Base-by-base conservation (phyloP, 2,329 filamentous ascomycete genomes). In the Sporothrix globosa region DNA sequence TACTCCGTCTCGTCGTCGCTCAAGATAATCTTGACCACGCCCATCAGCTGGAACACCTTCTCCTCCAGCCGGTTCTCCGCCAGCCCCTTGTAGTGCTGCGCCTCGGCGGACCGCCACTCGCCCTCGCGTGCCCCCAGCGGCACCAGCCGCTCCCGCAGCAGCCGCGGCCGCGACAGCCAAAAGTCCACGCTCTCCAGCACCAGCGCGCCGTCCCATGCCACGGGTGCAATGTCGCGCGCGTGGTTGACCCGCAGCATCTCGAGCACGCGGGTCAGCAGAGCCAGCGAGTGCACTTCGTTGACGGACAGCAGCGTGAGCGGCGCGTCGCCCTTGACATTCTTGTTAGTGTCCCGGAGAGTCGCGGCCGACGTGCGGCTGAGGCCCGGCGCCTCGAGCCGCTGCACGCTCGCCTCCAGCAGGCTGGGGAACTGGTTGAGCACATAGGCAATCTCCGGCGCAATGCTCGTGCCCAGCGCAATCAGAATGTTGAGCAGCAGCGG, bases 351-450 rank as follows among this genome's bases (percentile, higher is more conserved):
- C 14, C 56, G 52, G 56, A 68, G 41, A 1, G 61, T 53, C 2
- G 48, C 54, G 27, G 58, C 39, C 50, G 69, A 56, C 19, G 24
- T 87, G 44, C 86, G 83, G 74, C 83, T 86, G 6, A 84, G 82
- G 0, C 85, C 80, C 27, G 87, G 83, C 46, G 87, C 82, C 76
- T 92, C 90, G 73, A 98, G 89, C 0, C 91, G 87, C 67, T 89
- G 87, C 9, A 91, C 86, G 14, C 92, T 92, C 41, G 92, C 88
- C 54, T 83, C 81, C 11, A 99, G 85, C 71, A 98, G 89, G 61
- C 89, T 86, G 13, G 92, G 90, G 79, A 97, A 99, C 77, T 93
- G 91, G 77, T 96, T 97, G 39, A 99, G 85, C 77, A 98, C 96
- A 71, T 90, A 90, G 0, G 91, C 88, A 6, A 98, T 88, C 79